Evolutionary conservation across 768 basidiomycete genomes (phyloP).

Genomic region (Pisolithus tinctorius): DNA sequence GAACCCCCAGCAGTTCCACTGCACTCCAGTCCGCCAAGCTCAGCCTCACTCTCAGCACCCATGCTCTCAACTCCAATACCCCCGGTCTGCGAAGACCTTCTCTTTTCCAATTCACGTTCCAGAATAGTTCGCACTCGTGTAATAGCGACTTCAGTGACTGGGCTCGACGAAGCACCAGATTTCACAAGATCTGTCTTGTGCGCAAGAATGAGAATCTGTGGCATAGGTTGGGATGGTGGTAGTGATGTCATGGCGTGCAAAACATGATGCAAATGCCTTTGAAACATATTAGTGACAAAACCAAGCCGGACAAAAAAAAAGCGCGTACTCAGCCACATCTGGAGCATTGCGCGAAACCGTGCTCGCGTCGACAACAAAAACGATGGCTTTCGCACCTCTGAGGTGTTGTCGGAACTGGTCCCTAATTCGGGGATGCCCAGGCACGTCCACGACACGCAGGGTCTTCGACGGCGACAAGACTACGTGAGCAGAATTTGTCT

Average conservation of each 20-base stretch:
- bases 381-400: conserved; percentile 53
- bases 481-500: conserved; percentile 54
- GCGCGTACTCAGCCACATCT: conserved; percentile 71
- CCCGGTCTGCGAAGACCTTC: conserved; percentile 53
- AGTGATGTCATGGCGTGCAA: conserved; percentile 65
- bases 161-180: conserved; percentile 27
- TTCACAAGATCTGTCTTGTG: conserved; percentile 75
- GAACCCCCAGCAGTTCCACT: conserved; percentile 40
- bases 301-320: background rate
- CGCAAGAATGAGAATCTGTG: conserved; percentile 60
- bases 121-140: conserved; percentile 70
- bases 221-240: conserved; percentile 60
- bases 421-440: conserved; percentile 79
- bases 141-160: conserved; percentile 45
- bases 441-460: conserved; percentile 63
- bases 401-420: conserved; percentile 67
- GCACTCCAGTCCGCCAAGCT: conserved; percentile 73
- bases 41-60: conserved; percentile 61
- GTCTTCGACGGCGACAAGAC: conserved; percentile 36
- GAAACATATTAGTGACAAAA: conserved; percentile 2
- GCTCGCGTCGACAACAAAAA: conserved; percentile 76
- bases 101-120: conserved; percentile 80
- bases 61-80: conserved; percentile 69
- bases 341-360: conserved; percentile 71
- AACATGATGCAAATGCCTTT: conserved; percentile 67